Evolutionary conservation across 2,329 filamentous ascomycete genomes (phyloP), one percentile per base, ranked within the genome.

Genomic region (Aquanectria penicillioides): DNA sequence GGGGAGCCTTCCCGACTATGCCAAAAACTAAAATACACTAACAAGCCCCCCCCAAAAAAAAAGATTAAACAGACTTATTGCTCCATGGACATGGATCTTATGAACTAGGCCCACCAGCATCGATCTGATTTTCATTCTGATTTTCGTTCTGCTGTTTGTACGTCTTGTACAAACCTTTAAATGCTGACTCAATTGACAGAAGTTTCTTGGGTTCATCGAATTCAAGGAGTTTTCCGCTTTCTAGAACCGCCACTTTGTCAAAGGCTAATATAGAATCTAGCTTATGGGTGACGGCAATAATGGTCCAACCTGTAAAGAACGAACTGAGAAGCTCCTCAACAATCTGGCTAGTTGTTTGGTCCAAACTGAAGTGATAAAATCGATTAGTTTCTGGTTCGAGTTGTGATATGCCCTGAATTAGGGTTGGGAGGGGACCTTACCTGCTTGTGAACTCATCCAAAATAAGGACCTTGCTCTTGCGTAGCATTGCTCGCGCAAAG

Each of bases 251-350:
- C 17, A 84, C 75, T 18, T 70, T 71, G 57, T 83, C 80, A 40
- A 81, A 83, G 47, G 80, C 78, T 52, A 81, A 73, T 31, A 86
- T 80, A 25, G 81, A 82, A 9, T 77, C 73, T 25, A 81, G 63
- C 11, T 77, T 72, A 57, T 81, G 79, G 13, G 73, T 74, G 1
- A 81, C 74, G 63, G 76, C 78, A 18, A 81, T 63, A 13, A 90
- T 80, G 0, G 89, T 91, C 62, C 77, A 77, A 8, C 52, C 62
- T 5, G 50, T 61, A 59, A 80, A 78, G 58, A 77, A 75, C 12
- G 65, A 49, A 11, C 63, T 53, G 31, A 79, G 74, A 3, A 77
- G 71, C 38, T 64, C 58, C 61, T 74, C 73, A 72, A 79, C 77
- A 12, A 66, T 52, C 26, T 70, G 65, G 46, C 78, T 76, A 2